Evolutionary conservation across 2,329 filamentous ascomycete genomes (phyloP).

Genomic region (Trichophyton benhamiae): DNA sequence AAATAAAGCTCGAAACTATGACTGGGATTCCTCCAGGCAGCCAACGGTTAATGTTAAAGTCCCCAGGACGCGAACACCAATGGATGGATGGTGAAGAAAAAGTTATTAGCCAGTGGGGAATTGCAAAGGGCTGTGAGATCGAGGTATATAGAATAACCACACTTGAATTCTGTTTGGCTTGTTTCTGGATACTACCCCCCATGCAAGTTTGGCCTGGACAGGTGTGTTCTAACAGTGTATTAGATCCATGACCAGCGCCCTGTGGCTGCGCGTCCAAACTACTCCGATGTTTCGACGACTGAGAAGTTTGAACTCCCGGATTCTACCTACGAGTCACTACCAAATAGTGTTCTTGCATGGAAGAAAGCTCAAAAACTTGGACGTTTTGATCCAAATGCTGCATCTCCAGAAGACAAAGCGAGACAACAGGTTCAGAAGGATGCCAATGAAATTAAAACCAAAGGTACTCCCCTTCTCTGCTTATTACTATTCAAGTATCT

Average conservation of each 20-base stretch:
- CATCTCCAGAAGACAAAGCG: conserved; percentile 60
- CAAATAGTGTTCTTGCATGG: conserved; percentile 85
- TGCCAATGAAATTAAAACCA: conserved; percentile 49
- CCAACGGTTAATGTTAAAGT: conserved; percentile 63
- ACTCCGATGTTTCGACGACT: conserved; percentile 66
- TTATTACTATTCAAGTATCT: neutral
- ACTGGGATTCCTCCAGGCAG: conserved; percentile 75
- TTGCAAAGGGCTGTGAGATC: conserved; percentile 33
- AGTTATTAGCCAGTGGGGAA: conserved; percentile 42
- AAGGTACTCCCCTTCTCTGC: conserved; percentile 38
- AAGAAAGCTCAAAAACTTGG: conserved; percentile 93
- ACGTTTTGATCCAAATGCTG: conserved; percentile 79
- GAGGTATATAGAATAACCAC: conserved; percentile 22
- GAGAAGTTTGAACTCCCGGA: conserved; percentile 85
- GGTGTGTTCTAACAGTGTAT: neutral
- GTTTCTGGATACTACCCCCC: too few species aligned
- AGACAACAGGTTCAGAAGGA: conserved; percentile 51
- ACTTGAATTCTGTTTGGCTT: neutral
- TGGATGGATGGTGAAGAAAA: conserved; percentile 60
- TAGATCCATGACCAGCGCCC: conserved; percentile 75
- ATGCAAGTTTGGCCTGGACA: neutral
- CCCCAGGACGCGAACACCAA: conserved; percentile 46
- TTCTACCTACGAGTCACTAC: conserved; percentile 71
- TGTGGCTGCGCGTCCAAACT: conserved; percentile 61
- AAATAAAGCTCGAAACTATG: conserved; percentile 78